A percentile compares a stretch with the other conserved stretches of the same genome.
Conservation (phyloP, 2,329 filamentous ascomycete species). For the Phaeosphaeriaceae sp. region DNA sequence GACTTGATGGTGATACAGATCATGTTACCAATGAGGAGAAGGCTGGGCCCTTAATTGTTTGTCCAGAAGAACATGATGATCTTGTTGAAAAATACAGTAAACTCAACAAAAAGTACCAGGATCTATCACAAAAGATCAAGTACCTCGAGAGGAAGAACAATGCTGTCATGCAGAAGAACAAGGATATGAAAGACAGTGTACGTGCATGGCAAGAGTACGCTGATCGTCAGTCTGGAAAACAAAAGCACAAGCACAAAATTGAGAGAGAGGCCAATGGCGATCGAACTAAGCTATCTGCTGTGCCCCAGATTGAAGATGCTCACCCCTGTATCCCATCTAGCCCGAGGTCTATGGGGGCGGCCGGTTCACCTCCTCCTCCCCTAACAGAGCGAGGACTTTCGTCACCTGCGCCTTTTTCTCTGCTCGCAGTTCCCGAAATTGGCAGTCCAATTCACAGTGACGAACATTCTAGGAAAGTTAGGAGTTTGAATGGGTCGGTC, state of each 20-base stretch:
- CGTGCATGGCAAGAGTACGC: constrained; percentile 47
- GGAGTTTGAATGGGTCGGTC: constrained; percentile 2
- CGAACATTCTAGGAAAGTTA: background rate
- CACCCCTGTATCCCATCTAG: constrained; percentile 29
- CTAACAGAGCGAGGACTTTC: constrained; percentile 17
- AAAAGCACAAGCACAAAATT: constrained; percentile 26
- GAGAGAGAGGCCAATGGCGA: constrained; percentile 15
- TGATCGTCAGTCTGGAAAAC: constrained; percentile 37
- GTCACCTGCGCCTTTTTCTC: constrained; percentile 22
- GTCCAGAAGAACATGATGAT: constrained; percentile 33
- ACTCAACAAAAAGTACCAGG: constrained; percentile 39
- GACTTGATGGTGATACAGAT: background rate
- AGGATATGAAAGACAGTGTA: constrained; percentile 49
- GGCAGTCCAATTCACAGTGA: background rate
- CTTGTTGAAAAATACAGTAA: constrained; percentile 40
- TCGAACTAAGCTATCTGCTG: constrained; percentile 4
- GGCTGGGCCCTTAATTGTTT: constrained; percentile 7
- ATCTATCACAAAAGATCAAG: constrained; percentile 33
- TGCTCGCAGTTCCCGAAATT: constrained; percentile 5
- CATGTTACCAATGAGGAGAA: background rate
- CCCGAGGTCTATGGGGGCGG: constrained; percentile 23
- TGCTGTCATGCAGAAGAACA: constrained; percentile 44
- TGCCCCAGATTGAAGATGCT: constrained; percentile 14
- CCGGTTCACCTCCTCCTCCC: constrained; percentile 20
- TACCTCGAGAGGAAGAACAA: constrained; percentile 44